phyloP scores from a whole-genome alignment of 2,329 filamentous ascomycete species.

The Phialocephala subalpina region DNA sequence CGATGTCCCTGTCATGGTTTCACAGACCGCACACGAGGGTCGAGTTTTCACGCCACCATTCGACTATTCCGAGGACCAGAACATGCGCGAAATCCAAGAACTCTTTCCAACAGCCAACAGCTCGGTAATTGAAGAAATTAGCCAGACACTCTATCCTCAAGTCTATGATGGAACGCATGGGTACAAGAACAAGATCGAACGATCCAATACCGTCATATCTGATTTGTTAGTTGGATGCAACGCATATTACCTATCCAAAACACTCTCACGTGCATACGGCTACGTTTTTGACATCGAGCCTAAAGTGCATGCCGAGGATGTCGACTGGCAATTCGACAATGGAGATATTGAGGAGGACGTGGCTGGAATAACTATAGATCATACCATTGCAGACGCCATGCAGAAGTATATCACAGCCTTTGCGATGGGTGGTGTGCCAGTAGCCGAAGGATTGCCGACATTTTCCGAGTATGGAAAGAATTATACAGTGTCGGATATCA shows the following conservation, averaged over 20 bases:
- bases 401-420: conserved; percentile 50
- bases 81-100: background rate
- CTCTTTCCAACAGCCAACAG: conserved; percentile 35
- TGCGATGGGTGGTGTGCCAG: conserved; percentile 44
- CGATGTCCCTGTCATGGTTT: conserved; percentile 54
- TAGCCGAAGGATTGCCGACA: conserved; percentile 30
- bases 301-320: conserved; percentile 60
- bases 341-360: conserved; percentile 38
- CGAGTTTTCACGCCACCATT: conserved; percentile 40
- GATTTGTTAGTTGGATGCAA: conserved; percentile 60
- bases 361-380: conserved; percentile 40
- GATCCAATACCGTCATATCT: conserved; percentile 50
- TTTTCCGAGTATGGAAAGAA: conserved; percentile 37
- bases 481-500: conserved; percentile 26
- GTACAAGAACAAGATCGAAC: conserved; percentile 54
- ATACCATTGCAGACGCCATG: conserved; percentile 43
- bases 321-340: conserved; percentile 61
- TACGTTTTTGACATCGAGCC: conserved; percentile 63
- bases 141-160: conserved; percentile 56
- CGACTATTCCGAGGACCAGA: background rate
- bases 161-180: conserved; percentile 52
- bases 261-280: conserved; percentile 54
- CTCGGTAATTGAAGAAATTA: conserved; percentile 46
- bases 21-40: conserved; percentile 54
- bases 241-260: conserved; percentile 56